Percentiles rank a stretch among this genome's conserved stretches.
phyloP scores from a whole-genome alignment of 1,284 basidiomycete species.

The Earliella scabrosa region DNA sequence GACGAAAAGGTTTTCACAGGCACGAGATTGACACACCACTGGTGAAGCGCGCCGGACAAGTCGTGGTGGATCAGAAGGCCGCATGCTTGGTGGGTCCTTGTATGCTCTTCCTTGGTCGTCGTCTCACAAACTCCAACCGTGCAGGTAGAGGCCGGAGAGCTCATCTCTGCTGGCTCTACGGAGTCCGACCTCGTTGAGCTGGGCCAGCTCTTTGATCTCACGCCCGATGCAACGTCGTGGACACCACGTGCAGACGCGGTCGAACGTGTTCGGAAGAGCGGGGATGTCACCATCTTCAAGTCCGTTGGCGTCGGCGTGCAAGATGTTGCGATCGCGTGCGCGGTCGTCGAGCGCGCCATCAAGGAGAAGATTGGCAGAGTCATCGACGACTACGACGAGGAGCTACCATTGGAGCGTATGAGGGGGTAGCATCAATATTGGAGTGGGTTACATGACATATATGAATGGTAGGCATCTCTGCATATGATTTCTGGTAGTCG shows the following conservation, averaged over 20 bases:
- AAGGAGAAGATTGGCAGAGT: constrained; percentile 41
- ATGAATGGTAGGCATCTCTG: too few species aligned
- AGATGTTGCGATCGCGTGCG: constrained; percentile 69
- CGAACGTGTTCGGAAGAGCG: constrained; percentile 35
- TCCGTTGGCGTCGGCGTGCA: constrained; percentile 80
- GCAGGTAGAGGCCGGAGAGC: constrained; percentile 73
- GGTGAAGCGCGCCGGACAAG: constrained; percentile 49
- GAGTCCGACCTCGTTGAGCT: constrained; percentile 56
- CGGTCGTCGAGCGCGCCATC: constrained; percentile 47
- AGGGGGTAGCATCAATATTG: not conserved
- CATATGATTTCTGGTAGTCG: too few species aligned
- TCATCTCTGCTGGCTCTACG: constrained; percentile 56
- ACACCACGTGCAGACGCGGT: constrained; percentile 26
- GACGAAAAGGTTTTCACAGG: too few species aligned
- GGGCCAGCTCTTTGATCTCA: constrained; percentile 55
- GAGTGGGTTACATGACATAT: too few species aligned
- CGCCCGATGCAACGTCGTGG: constrained; percentile 24
- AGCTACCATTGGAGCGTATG: not conserved
- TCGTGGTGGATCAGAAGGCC: constrained; percentile 76
- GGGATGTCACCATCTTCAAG: constrained; percentile 75
- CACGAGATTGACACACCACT: constrained; percentile 70
- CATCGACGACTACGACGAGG: constrained; percentile 43
- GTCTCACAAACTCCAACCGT: not conserved
- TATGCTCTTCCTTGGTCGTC: not conserved
- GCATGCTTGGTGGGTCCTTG: constrained; percentile 54